A percentile compares a stretch with the other conserved stretches of the same genome.
These are phyloP conservation scores for Prinsepia uniflora DNA, from an alignment of 306 rosid genomes.

Conservation along the genomic window DNA sequence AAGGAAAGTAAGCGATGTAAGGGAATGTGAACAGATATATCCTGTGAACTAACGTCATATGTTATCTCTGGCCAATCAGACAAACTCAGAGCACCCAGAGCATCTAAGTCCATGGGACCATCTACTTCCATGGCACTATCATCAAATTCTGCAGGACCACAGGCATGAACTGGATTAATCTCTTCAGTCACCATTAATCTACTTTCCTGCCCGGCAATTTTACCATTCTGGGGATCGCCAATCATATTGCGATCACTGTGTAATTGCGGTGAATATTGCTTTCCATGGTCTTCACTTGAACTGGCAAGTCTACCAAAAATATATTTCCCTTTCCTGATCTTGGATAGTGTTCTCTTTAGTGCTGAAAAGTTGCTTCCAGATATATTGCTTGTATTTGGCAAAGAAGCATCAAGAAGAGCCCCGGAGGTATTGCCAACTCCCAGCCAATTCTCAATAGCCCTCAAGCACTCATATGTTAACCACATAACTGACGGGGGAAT, in stretches of 20 bases:
- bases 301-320: slow-evolving; percentile 55
- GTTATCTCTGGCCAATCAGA: slow-evolving; percentile 84
- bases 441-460: slow-evolving; percentile 75
- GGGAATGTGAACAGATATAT: slow-evolving; percentile 79
- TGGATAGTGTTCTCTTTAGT: slow-evolving; percentile 53
- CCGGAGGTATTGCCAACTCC: slow-evolving; percentile 53
- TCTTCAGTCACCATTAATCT: slow-evolving; percentile 39
- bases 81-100: slow-evolving; percentile 50
- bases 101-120: slow-evolving; percentile 47
- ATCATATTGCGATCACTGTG: slow-evolving; percentile 25
- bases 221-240: slow-evolving; percentile 32
- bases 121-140: slow-evolving; percentile 59
- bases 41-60: slow-evolving; percentile 83
- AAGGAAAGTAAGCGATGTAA: slow-evolving; percentile 84
- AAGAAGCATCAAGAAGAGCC: slow-evolving; percentile 34
- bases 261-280: slow-evolving; percentile 33
- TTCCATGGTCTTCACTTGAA: slow-evolving; percentile 54
- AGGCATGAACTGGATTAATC: slow-evolving; percentile 32
- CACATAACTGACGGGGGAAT: slow-evolving; percentile 63
- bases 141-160: slow-evolving; percentile 30
- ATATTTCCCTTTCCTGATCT: slow-evolving; percentile 56
- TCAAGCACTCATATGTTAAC: slow-evolving; percentile 78
- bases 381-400: slow-evolving; percentile 39
- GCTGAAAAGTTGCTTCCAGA: slow-evolving; percentile 57
- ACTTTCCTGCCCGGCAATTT: slow-evolving; percentile 32